Evolutionary conservation across 495 filamentous ascomycete genomes (phyloP).

Genomic region (Poronia punctata): DNA sequence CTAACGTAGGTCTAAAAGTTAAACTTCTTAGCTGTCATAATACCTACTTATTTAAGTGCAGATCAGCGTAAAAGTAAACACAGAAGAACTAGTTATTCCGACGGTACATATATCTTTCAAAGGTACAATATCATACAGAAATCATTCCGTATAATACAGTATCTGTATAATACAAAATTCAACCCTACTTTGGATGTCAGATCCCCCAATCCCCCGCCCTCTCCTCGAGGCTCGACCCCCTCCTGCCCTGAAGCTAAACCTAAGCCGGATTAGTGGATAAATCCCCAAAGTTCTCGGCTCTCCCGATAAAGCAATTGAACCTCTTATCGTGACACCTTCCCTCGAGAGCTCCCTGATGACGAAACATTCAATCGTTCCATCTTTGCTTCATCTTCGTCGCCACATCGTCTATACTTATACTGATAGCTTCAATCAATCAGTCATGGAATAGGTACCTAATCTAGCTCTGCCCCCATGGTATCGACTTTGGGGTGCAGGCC

Average conservation of each 20-base stretch:
- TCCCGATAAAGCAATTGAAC: conserved; percentile 11
- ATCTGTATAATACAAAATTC: no score
- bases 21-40: no score
- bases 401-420: conserved; percentile 20
- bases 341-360: conserved; percentile 19
- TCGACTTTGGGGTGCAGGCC: not conserved
- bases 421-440: not conserved
- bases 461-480: not conserved
- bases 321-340: conserved; percentile 15
- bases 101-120: no score
- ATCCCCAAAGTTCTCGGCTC: not conserved
- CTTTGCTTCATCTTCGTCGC: conserved; percentile 28
- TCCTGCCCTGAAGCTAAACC: conserved; percentile 5
- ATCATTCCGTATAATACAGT: no score
- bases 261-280: not conserved
- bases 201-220: conserved; percentile 3
- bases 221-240: no score
- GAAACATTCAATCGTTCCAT: conserved; percentile 31
- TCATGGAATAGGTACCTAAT: not conserved
- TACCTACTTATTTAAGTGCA: no score
- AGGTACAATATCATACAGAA: no score
- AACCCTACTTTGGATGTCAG: conserved; percentile 4
- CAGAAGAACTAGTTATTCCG: no score
- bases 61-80: no score
- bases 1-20: no score